phyloP scores from a whole-genome alignment of 2,329 filamentous ascomycete genomes.

The Magnaporthales sp. region DNA sequence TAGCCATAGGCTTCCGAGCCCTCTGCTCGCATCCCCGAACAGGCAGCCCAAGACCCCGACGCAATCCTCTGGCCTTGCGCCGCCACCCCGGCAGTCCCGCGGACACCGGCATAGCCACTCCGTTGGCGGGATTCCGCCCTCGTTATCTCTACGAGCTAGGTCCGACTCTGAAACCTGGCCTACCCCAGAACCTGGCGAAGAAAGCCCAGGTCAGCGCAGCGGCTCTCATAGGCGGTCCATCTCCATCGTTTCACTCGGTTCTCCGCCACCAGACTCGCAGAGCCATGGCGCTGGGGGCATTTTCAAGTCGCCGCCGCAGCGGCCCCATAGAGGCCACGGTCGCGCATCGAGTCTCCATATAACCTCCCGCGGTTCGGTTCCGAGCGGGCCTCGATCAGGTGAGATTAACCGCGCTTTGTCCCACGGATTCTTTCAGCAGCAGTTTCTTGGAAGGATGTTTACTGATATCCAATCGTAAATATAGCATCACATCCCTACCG shows the following conservation, averaged over 20 bases:
- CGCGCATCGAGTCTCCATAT: conserved; percentile 79
- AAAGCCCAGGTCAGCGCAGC: conserved; percentile 19
- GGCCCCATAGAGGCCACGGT: conserved; percentile 57
- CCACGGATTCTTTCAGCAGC: neutral
- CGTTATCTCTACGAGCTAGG: conserved; percentile 1
- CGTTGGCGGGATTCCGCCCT: conserved; percentile 9
- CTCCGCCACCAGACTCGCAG: conserved; percentile 35
- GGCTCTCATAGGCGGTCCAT: conserved; percentile 67
- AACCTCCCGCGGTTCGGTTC: conserved; percentile 35
- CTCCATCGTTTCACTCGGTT: conserved; percentile 73
- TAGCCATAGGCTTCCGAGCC: conserved; percentile 2
- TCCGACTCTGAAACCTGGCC: conserved; percentile 3
- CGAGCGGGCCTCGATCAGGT: conserved; percentile 35
- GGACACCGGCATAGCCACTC: conserved; percentile 13
- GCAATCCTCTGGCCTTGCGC: conserved; percentile 5
- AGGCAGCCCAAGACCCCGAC: conserved; percentile 1
- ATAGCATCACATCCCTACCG: conserved; percentile 32
- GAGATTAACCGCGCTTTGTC: conserved; percentile 13
- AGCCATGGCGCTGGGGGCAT: conserved; percentile 31
- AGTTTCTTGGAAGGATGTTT: neutral
- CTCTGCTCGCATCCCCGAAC: conserved; percentile 2
- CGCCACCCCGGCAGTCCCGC: conserved; percentile 5
- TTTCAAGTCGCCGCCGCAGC: conserved; percentile 27
- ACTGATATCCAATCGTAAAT: neutral
- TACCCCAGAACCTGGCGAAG: neutral